Conservation (phyloP, 2,329 filamentous ascomycete species). For the Fusarium citri region DNA sequence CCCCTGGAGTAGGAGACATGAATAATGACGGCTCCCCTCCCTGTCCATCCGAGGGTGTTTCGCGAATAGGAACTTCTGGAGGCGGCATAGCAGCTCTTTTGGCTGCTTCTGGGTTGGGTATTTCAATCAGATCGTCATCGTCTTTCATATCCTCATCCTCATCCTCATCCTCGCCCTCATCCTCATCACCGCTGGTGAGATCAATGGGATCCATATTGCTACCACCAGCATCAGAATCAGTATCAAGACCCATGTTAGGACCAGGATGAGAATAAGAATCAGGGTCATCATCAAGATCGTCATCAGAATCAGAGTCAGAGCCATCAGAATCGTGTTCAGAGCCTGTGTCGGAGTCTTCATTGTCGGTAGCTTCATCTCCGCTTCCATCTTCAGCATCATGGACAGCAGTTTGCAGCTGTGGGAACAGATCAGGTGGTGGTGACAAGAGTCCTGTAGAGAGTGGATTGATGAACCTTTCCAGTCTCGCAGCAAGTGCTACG, state of each 20-base stretch:
- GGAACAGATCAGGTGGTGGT: conserved; percentile 18
- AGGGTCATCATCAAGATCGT: neutral
- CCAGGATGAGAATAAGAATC: conserved; percentile 5
- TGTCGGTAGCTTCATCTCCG: neutral
- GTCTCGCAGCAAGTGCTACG: neutral
- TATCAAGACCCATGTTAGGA: neutral
- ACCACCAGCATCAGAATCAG: neutral
- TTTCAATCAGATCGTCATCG: neutral
- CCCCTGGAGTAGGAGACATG: neutral
- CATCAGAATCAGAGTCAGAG: conserved; percentile 1
- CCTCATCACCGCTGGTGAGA: neutral
- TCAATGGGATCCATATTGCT: neutral
- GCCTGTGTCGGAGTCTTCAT: neutral
- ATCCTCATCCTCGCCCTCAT: neutral
- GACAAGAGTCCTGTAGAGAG: neutral
- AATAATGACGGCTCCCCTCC: conserved; percentile 16
- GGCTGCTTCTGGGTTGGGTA: neutral
- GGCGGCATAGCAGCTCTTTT: neutral
- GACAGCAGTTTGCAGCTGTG: conserved; percentile 11
- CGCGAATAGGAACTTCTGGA: neutral
- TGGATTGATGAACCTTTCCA: conserved; percentile 4
- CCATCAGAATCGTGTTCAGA: neutral
- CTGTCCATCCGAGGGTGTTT: neutral
- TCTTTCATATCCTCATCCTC: neutral
- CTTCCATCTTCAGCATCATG: neutral